Conservation (phyloP, 2,329 filamentous ascomycete genomes). For the Penicillium sp. region DNA sequence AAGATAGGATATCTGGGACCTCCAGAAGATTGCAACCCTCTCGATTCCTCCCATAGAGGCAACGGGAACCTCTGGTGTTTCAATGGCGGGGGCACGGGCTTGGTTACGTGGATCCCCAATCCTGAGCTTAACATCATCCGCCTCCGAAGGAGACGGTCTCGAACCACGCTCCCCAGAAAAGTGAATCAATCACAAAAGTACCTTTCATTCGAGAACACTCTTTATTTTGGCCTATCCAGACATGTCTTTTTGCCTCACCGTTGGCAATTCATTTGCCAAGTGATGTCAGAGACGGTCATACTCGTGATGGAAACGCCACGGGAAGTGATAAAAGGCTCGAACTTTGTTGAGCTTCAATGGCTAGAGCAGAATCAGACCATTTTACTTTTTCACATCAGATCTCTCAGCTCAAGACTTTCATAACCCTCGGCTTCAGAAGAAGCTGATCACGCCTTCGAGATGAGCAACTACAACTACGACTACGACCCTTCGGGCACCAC, state of each 20-base stretch:
- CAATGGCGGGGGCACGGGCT: neutral
- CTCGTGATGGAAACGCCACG: conserved; percentile 15
- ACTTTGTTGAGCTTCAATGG: neutral
- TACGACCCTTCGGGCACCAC: neutral
- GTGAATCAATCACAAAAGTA: neutral
- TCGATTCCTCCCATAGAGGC: neutral
- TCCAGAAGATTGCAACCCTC: neutral
- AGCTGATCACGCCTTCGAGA: conserved; percentile 14
- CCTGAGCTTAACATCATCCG: conserved; percentile 9
- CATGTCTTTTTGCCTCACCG: conserved; percentile 9
- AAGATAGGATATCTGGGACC: neutral
- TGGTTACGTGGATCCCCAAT: neutral
- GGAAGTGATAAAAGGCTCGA: conserved; percentile 14
- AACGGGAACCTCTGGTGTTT: neutral
- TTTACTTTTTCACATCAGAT: neutral
- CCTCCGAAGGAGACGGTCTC: conserved; percentile 16
- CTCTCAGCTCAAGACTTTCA: neutral
- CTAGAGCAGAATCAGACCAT: neutral
- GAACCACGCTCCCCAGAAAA: conserved; percentile 6
- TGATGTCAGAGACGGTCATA: conserved; percentile 24
- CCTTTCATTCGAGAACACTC: neutral
- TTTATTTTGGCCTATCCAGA: neutral
- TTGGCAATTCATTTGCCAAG: conserved; percentile 2
- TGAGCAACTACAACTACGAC: conserved; percentile 19
- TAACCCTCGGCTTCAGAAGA: neutral